These are phyloP conservation scores for Zychaea mexicana DNA, from an alignment of 371 early-diverging fungal species.

Conservation along the genomic window DNA sequence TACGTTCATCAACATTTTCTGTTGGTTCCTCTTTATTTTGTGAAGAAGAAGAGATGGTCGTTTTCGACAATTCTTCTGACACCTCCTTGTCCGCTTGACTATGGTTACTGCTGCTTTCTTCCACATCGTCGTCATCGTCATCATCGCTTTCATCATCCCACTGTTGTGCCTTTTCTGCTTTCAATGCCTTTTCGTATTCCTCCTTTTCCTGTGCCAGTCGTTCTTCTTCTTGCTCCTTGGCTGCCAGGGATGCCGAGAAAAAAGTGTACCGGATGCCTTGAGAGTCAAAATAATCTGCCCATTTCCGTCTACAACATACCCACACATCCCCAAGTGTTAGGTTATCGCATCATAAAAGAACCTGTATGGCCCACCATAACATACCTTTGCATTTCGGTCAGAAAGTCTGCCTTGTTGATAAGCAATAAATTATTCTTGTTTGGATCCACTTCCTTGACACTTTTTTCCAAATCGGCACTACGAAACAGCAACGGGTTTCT, in stretches of 20 bases:
- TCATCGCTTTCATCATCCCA: constrained; percentile 2
- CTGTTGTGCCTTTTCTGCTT: constrained; percentile 15
- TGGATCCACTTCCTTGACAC: constrained; percentile 88
- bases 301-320: constrained; percentile 46
- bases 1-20: constrained; percentile 27
- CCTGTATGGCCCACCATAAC: no score
- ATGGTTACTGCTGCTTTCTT: not conserved
- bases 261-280: constrained; percentile 85
- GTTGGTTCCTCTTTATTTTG: not conserved
- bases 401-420: constrained; percentile 98
- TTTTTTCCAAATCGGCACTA: constrained; percentile 89
- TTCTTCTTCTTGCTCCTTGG: constrained; percentile 58
- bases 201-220: constrained; percentile 35
- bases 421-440: constrained; percentile 85
- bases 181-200: constrained; percentile 36
- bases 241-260: constrained; percentile 84
- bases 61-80: constrained; percentile 28
- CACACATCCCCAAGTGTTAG: no score
- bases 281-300: constrained; percentile 91
- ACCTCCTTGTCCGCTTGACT: constrained; percentile 38
- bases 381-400: constrained; percentile 64
- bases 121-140: constrained; percentile 16
- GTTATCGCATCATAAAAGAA: no score
- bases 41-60: not conserved
- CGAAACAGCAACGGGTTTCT: constrained; percentile 97